Percentiles rank a stretch among this genome's conserved stretches.
Evolutionary conservation across 768 basidiomycete genomes (phyloP).

Genomic region (Trametes cingulata): DNA sequence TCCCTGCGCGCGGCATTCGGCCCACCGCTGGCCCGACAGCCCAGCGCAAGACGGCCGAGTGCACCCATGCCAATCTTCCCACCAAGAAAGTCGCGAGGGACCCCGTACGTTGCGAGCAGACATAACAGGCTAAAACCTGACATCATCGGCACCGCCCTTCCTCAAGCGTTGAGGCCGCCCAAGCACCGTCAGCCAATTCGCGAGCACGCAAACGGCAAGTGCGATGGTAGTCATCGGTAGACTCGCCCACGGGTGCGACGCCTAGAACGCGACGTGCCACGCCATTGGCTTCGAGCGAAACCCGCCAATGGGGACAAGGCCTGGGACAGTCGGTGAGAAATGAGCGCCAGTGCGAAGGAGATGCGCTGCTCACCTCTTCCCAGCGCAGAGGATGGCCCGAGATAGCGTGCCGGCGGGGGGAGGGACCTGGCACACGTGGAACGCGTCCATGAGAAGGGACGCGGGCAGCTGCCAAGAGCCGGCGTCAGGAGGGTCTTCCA

Average conservation of each 20-base stretch:
- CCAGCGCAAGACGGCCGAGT: too few species aligned
- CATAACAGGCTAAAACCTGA: too few species aligned
- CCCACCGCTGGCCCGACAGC: not conserved
- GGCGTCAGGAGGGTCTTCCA: not conserved
- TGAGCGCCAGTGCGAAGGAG: not conserved
- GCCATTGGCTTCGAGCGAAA: not conserved
- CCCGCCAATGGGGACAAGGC: not conserved
- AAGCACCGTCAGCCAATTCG: too few species aligned
- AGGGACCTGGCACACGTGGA: not conserved
- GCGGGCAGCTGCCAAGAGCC: constrained; percentile 10
- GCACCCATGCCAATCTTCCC: too few species aligned
- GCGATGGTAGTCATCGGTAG: not conserved
- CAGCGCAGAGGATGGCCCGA: not conserved
- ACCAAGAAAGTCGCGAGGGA: too few species aligned
- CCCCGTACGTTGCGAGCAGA: too few species aligned
- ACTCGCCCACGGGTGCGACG: too few species aligned
- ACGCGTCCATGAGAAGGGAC: constrained; percentile 5
- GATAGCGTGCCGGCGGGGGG: not conserved
- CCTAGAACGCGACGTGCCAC: too few species aligned
- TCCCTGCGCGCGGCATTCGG: not conserved
- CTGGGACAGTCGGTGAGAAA: not conserved
- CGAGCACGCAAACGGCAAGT: not conserved
- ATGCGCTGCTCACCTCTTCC: not conserved
- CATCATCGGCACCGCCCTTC: too few species aligned
- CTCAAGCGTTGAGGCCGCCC: too few species aligned